These are phyloP conservation scores for Entomortierella chlamydospora DNA, from an alignment of 192 early-diverging fungal genomes.

Conservation along the genomic window DNA sequence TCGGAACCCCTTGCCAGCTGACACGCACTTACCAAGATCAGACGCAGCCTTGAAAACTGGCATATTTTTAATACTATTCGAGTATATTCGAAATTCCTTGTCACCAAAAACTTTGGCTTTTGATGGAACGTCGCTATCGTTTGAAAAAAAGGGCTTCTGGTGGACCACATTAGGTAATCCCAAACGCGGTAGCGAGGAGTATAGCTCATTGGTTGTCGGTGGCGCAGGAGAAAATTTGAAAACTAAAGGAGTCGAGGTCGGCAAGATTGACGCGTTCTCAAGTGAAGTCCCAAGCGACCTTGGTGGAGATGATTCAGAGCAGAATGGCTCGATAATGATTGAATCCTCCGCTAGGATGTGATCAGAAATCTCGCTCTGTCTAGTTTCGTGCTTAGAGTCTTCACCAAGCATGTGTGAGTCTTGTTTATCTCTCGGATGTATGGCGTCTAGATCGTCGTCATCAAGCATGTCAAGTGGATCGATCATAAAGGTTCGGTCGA, in stretches of 20 bases:
- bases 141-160: conserved; percentile 69
- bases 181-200: conserved; percentile 32
- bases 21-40: not conserved
- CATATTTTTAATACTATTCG: conserved; percentile 33
- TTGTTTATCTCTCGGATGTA: not conserved
- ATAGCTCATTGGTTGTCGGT: conserved; percentile 56
- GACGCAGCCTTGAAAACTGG: conserved; percentile 13
- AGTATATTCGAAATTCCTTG: conserved; percentile 64
- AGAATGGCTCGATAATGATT: not conserved
- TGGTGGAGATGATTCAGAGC: not conserved
- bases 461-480: not conserved
- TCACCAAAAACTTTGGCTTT: conserved; percentile 66
- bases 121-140: conserved; percentile 67
- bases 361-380: not conserved
- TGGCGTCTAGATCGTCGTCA: not conserved
- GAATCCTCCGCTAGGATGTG: conserved; percentile 20
- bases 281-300: not conserved
- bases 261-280: not conserved
- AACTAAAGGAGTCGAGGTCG: not conserved
- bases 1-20: conserved; percentile 10
- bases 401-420: not conserved
- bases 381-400: not conserved
- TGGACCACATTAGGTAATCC: conserved; percentile 59
- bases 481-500: conserved; percentile 12
- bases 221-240: conserved; percentile 47